Conservation (phyloP, 2,329 filamentous ascomycete species). For the Microsporum canis region DNA sequence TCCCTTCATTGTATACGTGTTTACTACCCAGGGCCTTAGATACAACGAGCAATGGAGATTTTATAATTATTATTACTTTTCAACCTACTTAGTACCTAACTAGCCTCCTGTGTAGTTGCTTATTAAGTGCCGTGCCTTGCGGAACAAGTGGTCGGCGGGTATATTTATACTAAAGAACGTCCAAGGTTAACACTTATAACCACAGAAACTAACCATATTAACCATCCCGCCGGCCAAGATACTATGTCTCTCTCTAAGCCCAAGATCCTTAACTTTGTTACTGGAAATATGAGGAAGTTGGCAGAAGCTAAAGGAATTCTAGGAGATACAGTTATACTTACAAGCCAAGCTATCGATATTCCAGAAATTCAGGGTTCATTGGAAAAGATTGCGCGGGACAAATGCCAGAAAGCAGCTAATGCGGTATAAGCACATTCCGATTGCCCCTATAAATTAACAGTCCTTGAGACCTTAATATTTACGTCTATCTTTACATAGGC, state of each 20-base stretch:
- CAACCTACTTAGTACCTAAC: no score
- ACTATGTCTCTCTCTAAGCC: neutral
- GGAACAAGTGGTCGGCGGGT: no score
- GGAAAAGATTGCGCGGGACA: constrained; percentile 81
- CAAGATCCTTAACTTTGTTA: constrained; percentile 70
- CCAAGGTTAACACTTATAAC: no score
- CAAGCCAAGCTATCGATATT: constrained; percentile 64
- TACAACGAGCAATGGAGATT: no score
- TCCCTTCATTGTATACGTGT: no score
- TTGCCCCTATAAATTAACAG: neutral
- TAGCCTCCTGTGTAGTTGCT: no score
- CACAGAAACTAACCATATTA: no score
- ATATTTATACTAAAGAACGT: no score
- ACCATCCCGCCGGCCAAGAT: neutral
- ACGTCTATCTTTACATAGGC: no score
- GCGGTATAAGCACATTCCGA: constrained; percentile 43
- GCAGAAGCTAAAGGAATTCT: constrained; percentile 81
- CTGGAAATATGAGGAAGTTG: constrained; percentile 90
- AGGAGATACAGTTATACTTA: constrained; percentile 57
- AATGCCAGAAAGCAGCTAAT: constrained; percentile 71
- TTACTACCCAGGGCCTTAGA: no score
- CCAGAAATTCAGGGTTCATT: constrained; percentile 85
- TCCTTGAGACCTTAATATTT: neutral
- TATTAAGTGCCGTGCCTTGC: no score
- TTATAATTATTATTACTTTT: no score